These are phyloP conservation scores for Withania somnifera DNA, from an alignment of 305 asterid genomes.

Conservation along the genomic window DNA sequence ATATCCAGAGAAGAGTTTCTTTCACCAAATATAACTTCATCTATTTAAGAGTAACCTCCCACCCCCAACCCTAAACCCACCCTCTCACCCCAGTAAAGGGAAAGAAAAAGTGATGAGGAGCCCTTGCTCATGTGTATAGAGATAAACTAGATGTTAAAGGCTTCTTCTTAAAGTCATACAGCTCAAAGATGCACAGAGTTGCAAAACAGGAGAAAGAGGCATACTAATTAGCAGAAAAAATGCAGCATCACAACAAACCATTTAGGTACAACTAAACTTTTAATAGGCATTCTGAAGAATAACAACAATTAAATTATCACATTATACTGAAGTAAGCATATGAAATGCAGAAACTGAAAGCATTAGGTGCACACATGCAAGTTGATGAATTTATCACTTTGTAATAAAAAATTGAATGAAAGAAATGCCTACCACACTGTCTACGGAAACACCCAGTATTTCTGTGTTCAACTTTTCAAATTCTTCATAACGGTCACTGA, in stretches of 20 bases:
- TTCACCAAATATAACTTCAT: no score
- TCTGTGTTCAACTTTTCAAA: slow-evolving; percentile 83
- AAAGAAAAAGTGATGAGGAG: no score
- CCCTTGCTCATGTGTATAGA: no score
- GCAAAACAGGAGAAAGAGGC: neutral
- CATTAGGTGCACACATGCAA: neutral
- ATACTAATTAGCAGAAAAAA: neutral
- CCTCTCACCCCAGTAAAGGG: no score
- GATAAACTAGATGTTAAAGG: no score
- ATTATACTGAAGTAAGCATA: neutral
- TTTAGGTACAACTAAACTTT: neutral
- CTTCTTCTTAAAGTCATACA: neutral
- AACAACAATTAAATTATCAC: neutral
- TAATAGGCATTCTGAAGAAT: neutral
- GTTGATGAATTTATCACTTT: neutral
- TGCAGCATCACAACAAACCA: neutral
- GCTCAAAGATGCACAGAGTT: neutral
- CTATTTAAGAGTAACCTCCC: no score
- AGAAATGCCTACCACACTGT: slow-evolving; percentile 71
- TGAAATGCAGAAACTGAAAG: neutral
- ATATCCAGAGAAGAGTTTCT: no score
- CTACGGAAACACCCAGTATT: slow-evolving; percentile 78
- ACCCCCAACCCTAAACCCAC: no score
- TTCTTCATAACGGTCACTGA: slow-evolving; percentile 86
- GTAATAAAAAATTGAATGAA: neutral